Evolutionary conservation across 495 filamentous ascomycete species (phyloP), one percentile per base, ranked within the genome.

Genomic region (Parathielavia hyrcaniae): DNA sequence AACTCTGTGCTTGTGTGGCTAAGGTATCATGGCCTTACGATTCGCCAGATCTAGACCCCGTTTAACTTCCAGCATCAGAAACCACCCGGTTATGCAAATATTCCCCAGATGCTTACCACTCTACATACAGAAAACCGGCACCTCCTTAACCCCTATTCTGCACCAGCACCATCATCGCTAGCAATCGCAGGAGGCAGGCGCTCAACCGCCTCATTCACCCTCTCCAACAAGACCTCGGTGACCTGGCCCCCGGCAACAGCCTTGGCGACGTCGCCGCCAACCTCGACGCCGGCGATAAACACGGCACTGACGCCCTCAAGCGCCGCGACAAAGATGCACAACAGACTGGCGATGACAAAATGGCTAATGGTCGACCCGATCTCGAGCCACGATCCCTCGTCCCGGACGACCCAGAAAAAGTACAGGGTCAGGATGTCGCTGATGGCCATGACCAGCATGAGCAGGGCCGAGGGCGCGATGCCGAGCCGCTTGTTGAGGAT

Each of bases 361-460:
- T 96, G 89, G 63, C 82, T 93, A 59, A 99, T 99, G 1, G 87
- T 96, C 35, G 88, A 92, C 48, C 95, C 95, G 66, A 97, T 99
- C 64, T 99, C 95, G 52, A 99, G 74, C 95, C 95, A 99, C 38
- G 85, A 90, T 0, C 95, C 93, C 69, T 97, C 91, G 67, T 99
- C 95, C 55, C 84, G 85, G 8, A 99, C 95, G 68, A 96, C 86
- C 81, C 86, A 99, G 72, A 99, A 99, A 78, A 99, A 99, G 70
- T 93, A 90, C 54, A 99, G 77, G 5, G 95, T 97, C 65, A 97
- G 77, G 46, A 96, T 83, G 70, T 99, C 95, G 50, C 88, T 88
- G 48, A 95, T 81, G 16, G 89, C 86, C 85, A 96, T 96, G 44
- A 95, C 90, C 1, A 95, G 71, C 89, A 96, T 96, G 75, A 97